Base-by-base conservation (phyloP, 306 rosid genomes). In the Acacia confusa region DNA sequence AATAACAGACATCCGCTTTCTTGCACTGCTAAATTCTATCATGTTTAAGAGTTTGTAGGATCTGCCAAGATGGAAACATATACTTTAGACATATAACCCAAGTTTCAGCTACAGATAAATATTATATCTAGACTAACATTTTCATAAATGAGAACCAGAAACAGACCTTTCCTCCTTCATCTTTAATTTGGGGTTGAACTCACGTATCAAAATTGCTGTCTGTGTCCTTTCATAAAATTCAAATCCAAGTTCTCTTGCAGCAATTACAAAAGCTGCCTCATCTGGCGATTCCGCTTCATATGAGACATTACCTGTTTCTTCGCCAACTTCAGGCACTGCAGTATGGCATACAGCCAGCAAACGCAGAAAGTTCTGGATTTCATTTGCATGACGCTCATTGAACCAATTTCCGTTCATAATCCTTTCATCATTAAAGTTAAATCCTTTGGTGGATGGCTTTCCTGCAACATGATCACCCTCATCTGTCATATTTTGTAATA, bases 211-310 rank as follows among this genome's bases (percentile, higher is more conserved):
- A 76, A 95, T 91, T 87, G 87, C 83, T 14, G 91, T 84, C 77
- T 92, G 99, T 76, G 87, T 88, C 86, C 99, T 89, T 74, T 88
- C 95, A 38, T 87, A 87, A 87, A 95, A 95, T 87, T 89, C 94
- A 80, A 95, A 95, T 22, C 99, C 99, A 25, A 93, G 86, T 84
- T 95, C 97, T 77, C 92, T 89, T 25, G 99, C 97, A 58, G 95
- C 95, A 79, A 95, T 89, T 81, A 95, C 93, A 80, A 95, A 95
- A 84, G 99, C 97, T 28, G 99, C 94, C 86, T 95, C 98, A 70
- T 95, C 97, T 10, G 99, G 99, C 55, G 97, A 95, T 85, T 95
- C 99, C 7, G 97, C 97, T 86, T 95, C 99, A 81, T 91, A 95
- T 38, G 94, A 83, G 63, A 88, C 84, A 1, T 43, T 83, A 36